A percentile compares a stretch with the other conserved stretches of the same genome.
Evolutionary conservation across 805 yeast genomes (phyloP).

Genomic region (Yarrowia sp.): DNA sequence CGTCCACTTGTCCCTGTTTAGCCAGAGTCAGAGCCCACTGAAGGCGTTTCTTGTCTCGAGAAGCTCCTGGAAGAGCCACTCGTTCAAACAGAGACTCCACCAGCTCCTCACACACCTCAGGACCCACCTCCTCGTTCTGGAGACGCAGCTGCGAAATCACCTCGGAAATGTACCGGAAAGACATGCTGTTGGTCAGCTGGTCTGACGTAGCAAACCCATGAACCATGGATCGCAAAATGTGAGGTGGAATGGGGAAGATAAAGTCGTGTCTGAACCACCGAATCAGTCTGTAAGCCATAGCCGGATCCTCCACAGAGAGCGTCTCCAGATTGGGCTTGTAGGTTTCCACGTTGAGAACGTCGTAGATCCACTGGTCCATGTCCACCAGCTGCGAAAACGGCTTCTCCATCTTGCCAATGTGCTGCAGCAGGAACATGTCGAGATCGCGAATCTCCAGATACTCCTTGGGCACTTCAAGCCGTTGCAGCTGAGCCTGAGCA

Average conservation of each 20-base stretch:
- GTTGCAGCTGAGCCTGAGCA: conserved; percentile 4
- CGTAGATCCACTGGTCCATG: conserved; percentile 23
- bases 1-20: conserved; percentile 13
- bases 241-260: background rate
- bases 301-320: background rate
- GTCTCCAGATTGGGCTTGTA: conserved; percentile 4
- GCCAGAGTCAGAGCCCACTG: conserved; percentile 23
- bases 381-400: conserved; percentile 1
- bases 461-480: background rate
- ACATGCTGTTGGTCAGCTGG: conserved; percentile 2
- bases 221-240: background rate
- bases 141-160: conserved; percentile 11
- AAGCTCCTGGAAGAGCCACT: conserved; percentile 1
- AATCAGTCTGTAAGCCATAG: background rate
- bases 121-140: background rate
- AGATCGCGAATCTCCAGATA: conserved; percentile 4
- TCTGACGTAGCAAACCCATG: background rate
- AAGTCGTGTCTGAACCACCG: conserved; percentile 20
- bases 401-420: background rate
- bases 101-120: conserved; percentile 1
- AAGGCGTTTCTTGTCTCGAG: background rate
- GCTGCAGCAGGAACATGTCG: conserved; percentile 15
- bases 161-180: conserved; percentile 23
- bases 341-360: background rate
- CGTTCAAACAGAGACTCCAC: conserved; percentile 15